Base-by-base conservation (phyloP, 305 asterid species). In the Ajuga reptans region DNA sequence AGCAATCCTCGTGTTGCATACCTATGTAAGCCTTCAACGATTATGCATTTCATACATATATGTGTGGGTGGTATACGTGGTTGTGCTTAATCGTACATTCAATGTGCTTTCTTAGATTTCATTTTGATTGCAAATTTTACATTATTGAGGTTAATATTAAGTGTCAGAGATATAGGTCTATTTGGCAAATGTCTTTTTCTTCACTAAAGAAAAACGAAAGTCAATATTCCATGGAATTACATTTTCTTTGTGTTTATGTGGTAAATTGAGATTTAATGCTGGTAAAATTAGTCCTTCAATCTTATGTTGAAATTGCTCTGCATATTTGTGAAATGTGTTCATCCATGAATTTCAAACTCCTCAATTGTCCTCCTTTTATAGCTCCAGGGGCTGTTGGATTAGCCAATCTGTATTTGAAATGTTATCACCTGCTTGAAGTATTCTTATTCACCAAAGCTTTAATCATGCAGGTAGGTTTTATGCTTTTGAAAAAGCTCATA, bases 401-500 rank as follows among this genome's bases (percentile, higher is more conserved):
- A 68, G 50, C 49, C 59, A 45, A 45, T 68, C 11, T 37, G 45
- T 58, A 34, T 41, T 59, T 55, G 18, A 66, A 42, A 10, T 33
- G 54, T 46, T 39, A 56, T 45, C 42, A 34, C 45, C 41, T 59
- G 9, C 52, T 46, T 56, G 71, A 64, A 69, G 37, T 46, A 72
- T 60, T 80, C 62, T 72, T 66, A 66, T 49, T 21, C 69, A 58
- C 52, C 53, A 17, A 31, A 49, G 29, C 45, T 71, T 63, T 31
- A 75, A 39, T 77, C 62, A 46, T 81, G 83, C 81, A 93, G 97
- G 99, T 75, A 87, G 97, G 65, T 93, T 93, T 83, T 91, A 93
- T 86, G 99, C 99, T 72, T 91, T 93, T 77, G 96, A 91, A 76
- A 91, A 93, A 79, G 99, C 97, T 73, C 99, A 93, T 75, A 83